Conservation (phyloP, 139 green algal species). For the Chlamydomonas incerta region DNA sequence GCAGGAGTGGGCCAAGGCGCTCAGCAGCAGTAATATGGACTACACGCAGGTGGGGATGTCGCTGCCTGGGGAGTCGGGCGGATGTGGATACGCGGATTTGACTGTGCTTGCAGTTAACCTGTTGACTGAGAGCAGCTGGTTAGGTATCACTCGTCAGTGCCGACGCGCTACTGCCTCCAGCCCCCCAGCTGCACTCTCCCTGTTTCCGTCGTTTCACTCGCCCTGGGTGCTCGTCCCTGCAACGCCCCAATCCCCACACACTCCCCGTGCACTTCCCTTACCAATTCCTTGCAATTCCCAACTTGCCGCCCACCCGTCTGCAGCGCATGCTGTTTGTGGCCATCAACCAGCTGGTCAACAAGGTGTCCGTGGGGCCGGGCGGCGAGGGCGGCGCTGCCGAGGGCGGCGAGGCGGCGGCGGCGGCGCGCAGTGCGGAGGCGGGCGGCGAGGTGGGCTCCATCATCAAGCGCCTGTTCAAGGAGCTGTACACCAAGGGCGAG, state of each 20-base stretch:
- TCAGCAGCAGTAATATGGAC: constrained; percentile 17
- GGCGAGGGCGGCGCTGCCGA: neutral
- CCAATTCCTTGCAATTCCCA: too few relatives aligned
- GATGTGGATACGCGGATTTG: too few relatives aligned
- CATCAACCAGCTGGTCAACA: constrained; percentile 27
- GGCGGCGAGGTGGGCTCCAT: constrained; percentile 33
- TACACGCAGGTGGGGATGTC: constrained; percentile 24
- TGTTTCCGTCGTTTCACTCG: too few relatives aligned
- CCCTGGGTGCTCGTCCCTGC: too few relatives aligned
- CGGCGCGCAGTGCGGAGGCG: neutral
- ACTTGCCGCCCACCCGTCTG: neutral
- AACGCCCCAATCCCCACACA: too few relatives aligned
- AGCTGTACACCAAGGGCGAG: constrained; percentile 35
- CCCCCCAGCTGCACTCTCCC: too few relatives aligned
- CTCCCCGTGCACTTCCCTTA: too few relatives aligned
- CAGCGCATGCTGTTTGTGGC: constrained; percentile 34
- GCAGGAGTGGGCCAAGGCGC: constrained; percentile 25
- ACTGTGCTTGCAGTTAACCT: too few relatives aligned
- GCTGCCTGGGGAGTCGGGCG: too few relatives aligned
- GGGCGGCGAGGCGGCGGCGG: neutral
- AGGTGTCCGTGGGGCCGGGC: neutral
- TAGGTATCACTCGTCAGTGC: too few relatives aligned
- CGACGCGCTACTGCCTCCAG: too few relatives aligned
- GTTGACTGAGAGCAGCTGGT: too few relatives aligned
- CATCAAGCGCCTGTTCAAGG: constrained; percentile 43